phyloP scores from a whole-genome alignment of 2,329 filamentous ascomycete species.

The Ploettnerulaceae sp. region DNA sequence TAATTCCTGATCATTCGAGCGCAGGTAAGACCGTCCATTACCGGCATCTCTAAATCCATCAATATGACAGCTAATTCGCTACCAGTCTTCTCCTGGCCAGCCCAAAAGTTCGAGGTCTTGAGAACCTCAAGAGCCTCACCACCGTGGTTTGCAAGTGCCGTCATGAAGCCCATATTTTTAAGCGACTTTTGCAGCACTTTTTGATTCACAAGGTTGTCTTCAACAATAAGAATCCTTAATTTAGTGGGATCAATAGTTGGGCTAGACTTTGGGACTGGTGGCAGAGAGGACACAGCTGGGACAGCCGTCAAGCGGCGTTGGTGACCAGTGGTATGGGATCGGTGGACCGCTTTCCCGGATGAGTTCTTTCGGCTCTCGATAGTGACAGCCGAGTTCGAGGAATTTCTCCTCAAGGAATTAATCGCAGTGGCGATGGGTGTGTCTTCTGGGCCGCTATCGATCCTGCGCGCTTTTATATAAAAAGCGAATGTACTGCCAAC shows the following conservation, averaged over 20 bases:
- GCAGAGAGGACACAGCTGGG: constrained; percentile 4
- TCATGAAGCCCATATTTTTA: constrained; percentile 54
- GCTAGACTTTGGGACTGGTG: not conserved
- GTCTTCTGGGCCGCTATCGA: constrained; percentile 21
- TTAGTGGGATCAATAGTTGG: constrained; percentile 20
- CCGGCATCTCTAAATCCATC: constrained; percentile 80
- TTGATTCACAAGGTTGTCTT: constrained; percentile 65
- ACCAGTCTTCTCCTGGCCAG: constrained; percentile 38
- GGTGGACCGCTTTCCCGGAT: constrained; percentile 17
- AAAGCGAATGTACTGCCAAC: constrained; percentile 72
- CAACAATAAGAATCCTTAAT: constrained; percentile 56
- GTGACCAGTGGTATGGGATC: constrained; percentile 20
- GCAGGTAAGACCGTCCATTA: constrained; percentile 77
- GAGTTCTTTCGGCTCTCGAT: constrained; percentile 24
- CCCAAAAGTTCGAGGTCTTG: constrained; percentile 52
- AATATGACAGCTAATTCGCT: constrained; percentile 61
- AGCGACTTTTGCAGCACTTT: constrained; percentile 58
- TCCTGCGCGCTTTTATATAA: constrained; percentile 45
- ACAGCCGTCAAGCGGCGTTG: constrained; percentile 6
- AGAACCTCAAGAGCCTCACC: constrained; percentile 56
- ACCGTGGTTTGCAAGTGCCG: constrained; percentile 60
- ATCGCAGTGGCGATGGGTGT: constrained; percentile 24
- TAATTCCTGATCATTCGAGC: constrained; percentile 64
- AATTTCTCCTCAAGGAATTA: constrained; percentile 18
- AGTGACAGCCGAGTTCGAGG: constrained; percentile 19